phyloP scores from a whole-genome alignment of 2,329 filamentous ascomycete genomes.

The Myriosclerotinia curreyana region DNA sequence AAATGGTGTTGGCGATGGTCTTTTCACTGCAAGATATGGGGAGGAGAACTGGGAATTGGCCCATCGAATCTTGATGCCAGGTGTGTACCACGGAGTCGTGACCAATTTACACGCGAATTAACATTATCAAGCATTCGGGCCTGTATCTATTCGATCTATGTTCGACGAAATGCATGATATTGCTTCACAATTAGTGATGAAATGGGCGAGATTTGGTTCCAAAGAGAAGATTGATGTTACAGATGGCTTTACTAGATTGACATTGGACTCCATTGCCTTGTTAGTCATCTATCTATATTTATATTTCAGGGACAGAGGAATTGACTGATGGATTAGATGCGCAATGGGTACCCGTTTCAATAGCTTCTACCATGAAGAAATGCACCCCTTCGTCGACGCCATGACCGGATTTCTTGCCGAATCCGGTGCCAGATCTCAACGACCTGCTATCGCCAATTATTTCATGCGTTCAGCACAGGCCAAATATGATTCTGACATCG shows the following conservation, averaged over 20 bases:
- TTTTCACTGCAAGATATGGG: conserved; percentile 57
- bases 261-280: conserved; percentile 63
- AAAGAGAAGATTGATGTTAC: conserved; percentile 55
- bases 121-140: conserved; percentile 55
- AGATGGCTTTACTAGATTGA: conserved; percentile 69
- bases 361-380: conserved; percentile 64
- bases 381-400: conserved; percentile 67
- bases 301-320: neutral
- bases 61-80: conserved; percentile 60
- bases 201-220: conserved; percentile 64
- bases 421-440: conserved; percentile 49
- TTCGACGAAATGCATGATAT: conserved; percentile 69
- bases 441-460: conserved; percentile 46
- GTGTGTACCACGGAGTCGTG: conserved; percentile 3
- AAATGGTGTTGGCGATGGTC: conserved; percentile 59
- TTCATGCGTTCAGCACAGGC: conserved; percentile 46
- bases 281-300: conserved; percentile 19
- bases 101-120: neutral
- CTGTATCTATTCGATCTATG: conserved; percentile 64
- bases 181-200: conserved; percentile 61
- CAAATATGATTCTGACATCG: conserved; percentile 55
- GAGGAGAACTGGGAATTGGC: conserved; percentile 66
- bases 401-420: conserved; percentile 65
- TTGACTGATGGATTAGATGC: conserved; percentile 43
- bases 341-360: conserved; percentile 77